Evolutionary conservation across 495 filamentous ascomycete species (phyloP), one percentile per base, ranked within the genome.

Genomic region (Letharia lupina): DNA sequence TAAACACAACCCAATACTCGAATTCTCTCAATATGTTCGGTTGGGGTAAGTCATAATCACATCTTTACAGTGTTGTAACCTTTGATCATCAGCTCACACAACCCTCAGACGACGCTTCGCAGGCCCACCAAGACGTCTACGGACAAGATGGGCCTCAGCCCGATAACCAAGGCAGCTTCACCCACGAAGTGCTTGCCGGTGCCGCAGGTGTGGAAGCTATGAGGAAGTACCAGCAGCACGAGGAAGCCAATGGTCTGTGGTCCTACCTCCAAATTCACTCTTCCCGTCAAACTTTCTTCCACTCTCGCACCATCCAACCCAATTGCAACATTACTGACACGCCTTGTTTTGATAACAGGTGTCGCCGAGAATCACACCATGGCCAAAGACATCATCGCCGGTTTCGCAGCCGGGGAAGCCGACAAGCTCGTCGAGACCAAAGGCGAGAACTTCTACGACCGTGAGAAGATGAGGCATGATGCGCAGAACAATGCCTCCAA

Each of bases 361-460:
- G 80, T 86, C 75, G 72, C 81, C 15, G 79, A 84, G 54, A 79
- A 77, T 71, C 89, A 91, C 78, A 79, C 72, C 33, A 79, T 86
- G 66, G 89, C 89, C 76, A 90, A 91, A 79, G 88, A 91, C 76
- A 68, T 88, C 48, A 76, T 91, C 15, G 88, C 84, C 62, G 87
- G 84, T 66, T 72, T 89, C 56, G 87, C 85, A 47, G 88, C 82
- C 63, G 87, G 81, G 58, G 87, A 90, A 76, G 83, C 89, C 68
- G 89, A 91, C 78, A 87, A 85, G 72, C 77, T 90, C 47, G 74
- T 85, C 73, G 87, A 91, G 83, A 87, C 82, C 73, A 88, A 87
- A 81, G 87, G 87, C n/a, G 76, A 86, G 40, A 84, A 89, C 77
- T 84, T 77, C 67, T 71, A 86, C 68, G 88, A 91, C 76, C 77